Base-by-base conservation (phyloP, 192 early-diverging fungal genomes). In the Coemansia reversa region DNA sequence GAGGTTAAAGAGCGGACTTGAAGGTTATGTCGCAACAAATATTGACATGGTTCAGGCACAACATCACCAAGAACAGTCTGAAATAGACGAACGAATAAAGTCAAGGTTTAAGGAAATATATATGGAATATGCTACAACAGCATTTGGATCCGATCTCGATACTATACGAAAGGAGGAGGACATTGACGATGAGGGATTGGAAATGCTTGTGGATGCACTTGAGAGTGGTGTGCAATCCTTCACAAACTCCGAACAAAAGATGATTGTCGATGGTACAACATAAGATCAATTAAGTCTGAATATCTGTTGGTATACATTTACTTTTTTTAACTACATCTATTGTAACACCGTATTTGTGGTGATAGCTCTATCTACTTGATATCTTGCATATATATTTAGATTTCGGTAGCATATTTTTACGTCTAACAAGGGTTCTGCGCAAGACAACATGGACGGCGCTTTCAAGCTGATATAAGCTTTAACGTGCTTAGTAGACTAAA, bases 81-180 rank as follows among this genome's bases (percentile, higher is more conserved):
- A 58, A 23, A 33, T 30, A 19, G 76, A 69, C 55, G 51, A 30
- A 51, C 52, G 39, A 39, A 53, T 60, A 27, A 48, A 51, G 35
- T 42, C 60, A 25, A 67, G 64, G 63, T 78, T 78, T 62, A 78
- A 69, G 35, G 63, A 72, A 51, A 58, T 75, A 19, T 80, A 80
- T 59, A 80, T 80, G 77, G 72, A 74, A 23, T 70, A 74, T 33
- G 62, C 71, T 9, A 70, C 77, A 2, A 69, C 56, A 7, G 77
- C 72, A 8, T 80, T 80, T 64, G 77, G 77, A 16, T 30, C 73
- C 0, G 77, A 80, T 64, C 69, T 80, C 4, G 69, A 80, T 45
- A 53, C 48, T 33, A 60, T 80, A 19, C 72, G 77, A 20, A 78
- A 73, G 39, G 72, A 67, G 23, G 65, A 66, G 7, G 64, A 63